Base-by-base conservation (phyloP, 208 protist genomes). In the Leptomonas pyrrhocoris region DNA sequence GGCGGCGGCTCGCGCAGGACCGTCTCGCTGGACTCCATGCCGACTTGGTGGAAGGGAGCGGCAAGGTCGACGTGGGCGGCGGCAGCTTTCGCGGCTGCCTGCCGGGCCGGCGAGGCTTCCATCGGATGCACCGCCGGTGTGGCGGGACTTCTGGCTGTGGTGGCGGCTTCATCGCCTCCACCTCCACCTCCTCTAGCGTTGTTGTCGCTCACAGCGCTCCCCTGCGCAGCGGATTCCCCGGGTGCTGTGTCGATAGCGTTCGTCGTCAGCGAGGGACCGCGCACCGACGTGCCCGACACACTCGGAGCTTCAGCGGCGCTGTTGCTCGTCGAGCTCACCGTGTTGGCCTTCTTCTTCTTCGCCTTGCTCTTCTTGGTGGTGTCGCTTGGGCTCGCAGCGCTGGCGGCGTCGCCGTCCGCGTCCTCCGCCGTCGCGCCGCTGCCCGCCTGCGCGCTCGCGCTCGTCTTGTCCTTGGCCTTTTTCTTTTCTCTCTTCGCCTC, bases 41-140 rank as follows among this genome's bases (percentile, higher is more conserved):
- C 67, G 40, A 57, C 54, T 36, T 77, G 64, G 9, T 73, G 64
- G 18, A 79, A 83, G 6, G 75, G 31, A 12, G 69, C 70, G 46
- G 68, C 57, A 48, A 82, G 45, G 30, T 80, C 69, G 48, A 78
- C 70, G 45, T 68, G 70, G 34, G 67, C 45, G 27, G 72, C 64
- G 13, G 53, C 64, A 15, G 38, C 64, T 3, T 15, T 21, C 21
- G 64, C 42, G 28, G 56, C 71, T 19, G 63, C 71, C 36, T 38
- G 34, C 53, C 53, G 53, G 51, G 53, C 50, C 13, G 69, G 50
- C 1, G 61, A 48, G 13, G 15, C 70, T 15, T 18, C 61, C 13
- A 0, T n/a, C 12, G 40, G 46, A 16, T 21, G 27, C 2, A 21
- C 16, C 19, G 46, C 30, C 15, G 60, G 28, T 25, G 34, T 46